Evolutionary conservation across 352 stramenopile genomes (phyloP), one percentile per base, ranked within the genome.

Genomic region (Phytophthora meadii): DNA sequence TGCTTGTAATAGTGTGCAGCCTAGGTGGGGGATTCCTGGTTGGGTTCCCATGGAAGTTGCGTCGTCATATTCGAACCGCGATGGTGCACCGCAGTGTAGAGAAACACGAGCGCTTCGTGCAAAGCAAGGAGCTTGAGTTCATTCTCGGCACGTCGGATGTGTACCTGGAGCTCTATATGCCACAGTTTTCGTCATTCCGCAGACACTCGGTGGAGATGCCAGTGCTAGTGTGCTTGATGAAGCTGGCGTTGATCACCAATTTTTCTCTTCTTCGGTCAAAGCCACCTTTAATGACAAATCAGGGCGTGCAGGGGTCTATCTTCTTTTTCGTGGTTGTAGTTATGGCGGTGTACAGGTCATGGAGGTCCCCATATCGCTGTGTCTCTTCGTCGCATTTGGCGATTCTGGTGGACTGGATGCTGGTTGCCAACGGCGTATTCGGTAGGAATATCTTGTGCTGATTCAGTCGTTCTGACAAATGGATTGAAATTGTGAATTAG

Each of bases 161-260:
- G 25, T 90, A 89, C 50, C 6, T 89, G 24, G 79, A 88, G 49
- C 55, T 90, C n/a, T 77, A 81, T 40, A 72, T 88, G 60, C 76
- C 80, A 14, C 67, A 77, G 37, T 79, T 82, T 55, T 67, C 76
- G 3, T 90, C 84, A 27, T 89, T 79, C 34, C 56, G 32, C 8
- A 73, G 70, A 39, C 51, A 74, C 6, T 77, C 71, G 0, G 62
- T 76, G 27, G 44, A 54, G 12, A 49, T 66, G 9, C 69, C 81
- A 4, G 70, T 87, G 0, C 60, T 83, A 3, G 44, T 68, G 52
- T 92, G 79, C 32, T 4, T 70, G 3, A 19, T 81, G 28, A 92
- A 92, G 64, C 42, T 90, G 25, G 8, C 44, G 8, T 42, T 92
- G n/a, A 56, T 92, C 45, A 15, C 79, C 7, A 28, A 73, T 2